These are phyloP conservation scores for Peronospora farinosa DNA, from an alignment of 352 stramenopile species.

Conservation along the genomic window DNA sequence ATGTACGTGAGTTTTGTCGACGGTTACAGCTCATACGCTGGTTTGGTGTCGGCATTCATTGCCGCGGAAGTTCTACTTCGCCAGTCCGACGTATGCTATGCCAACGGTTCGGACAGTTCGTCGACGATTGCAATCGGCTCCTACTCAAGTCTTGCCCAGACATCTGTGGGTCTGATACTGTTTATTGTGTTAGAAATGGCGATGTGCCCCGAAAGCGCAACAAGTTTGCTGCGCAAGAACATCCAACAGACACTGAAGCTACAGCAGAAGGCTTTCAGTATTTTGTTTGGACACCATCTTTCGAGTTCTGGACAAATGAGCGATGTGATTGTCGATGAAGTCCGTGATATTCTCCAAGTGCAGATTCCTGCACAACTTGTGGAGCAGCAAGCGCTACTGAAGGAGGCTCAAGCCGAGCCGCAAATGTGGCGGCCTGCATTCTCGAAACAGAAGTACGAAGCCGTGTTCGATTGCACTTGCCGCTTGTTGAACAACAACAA, in stretches of 20 bases:
- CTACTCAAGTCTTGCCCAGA: constrained; percentile 75
- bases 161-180: constrained; percentile 67
- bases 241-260: constrained; percentile 67
- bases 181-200: constrained; percentile 70
- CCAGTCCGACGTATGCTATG: constrained; percentile 52
- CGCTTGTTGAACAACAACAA: constrained; percentile 81
- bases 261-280: constrained; percentile 56
- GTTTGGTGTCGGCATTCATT: constrained; percentile 70
- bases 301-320: constrained; percentile 44
- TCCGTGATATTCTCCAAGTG: constrained; percentile 55
- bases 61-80: constrained; percentile 52
- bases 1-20: constrained; percentile 72
- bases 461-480: constrained; percentile 49
- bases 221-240: constrained; percentile 56
- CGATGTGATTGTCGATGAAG: constrained; percentile 43
- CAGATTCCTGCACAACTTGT: constrained; percentile 49
- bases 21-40: constrained; percentile 64
- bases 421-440: constrained; percentile 65
- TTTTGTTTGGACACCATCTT: constrained; percentile 68
- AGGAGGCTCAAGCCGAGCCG: constrained; percentile 58
- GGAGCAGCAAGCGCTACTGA: constrained; percentile 53
- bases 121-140: constrained; percentile 56
- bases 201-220: constrained; percentile 64
- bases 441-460: constrained; percentile 69
- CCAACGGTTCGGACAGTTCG: constrained; percentile 33